Percentiles rank a stretch among this genome's conserved stretches.
phyloP scores from a whole-genome alignment of 2,329 filamentous ascomycete genomes.

The Diaporthe capsici region DNA sequence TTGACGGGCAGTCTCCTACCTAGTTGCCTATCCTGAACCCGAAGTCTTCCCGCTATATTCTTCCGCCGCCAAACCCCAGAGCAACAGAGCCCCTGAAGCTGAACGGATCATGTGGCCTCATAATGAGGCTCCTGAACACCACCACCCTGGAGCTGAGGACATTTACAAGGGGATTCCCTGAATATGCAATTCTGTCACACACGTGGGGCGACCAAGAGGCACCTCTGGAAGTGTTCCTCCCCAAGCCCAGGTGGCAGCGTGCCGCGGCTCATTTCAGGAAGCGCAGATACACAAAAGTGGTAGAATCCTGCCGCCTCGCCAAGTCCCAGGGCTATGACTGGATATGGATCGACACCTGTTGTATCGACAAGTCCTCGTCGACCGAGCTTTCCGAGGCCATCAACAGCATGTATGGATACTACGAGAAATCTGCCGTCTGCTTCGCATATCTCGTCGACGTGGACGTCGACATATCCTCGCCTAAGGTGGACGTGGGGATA shows the following conservation, averaged over 20 bases:
- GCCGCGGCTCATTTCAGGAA: slow-evolving; percentile 43
- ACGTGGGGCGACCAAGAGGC: slow-evolving; percentile 54
- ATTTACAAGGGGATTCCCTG: slow-evolving; percentile 40
- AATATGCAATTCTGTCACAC: slow-evolving; percentile 58
- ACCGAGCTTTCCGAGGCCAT: slow-evolving; percentile 54
- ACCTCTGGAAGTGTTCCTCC: slow-evolving; percentile 44
- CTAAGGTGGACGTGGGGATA: not conserved
- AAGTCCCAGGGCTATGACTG: slow-evolving; percentile 46
- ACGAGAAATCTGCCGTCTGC: slow-evolving; percentile 48
- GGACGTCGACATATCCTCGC: not conserved
- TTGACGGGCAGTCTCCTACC: not conserved
- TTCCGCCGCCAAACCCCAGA: too few species aligned
- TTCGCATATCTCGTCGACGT: slow-evolving; percentile 54
- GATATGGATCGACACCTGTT: slow-evolving; percentile 56
- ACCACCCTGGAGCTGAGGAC: slow-evolving; percentile 26
- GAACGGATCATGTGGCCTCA: not conserved
- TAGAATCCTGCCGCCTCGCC: slow-evolving; percentile 51
- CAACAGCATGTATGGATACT: slow-evolving; percentile 55
- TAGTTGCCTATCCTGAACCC: too few species aligned
- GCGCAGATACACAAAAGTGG: slow-evolving; percentile 49
- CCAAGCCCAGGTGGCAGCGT: slow-evolving; percentile 47
- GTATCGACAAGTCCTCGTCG: slow-evolving; percentile 54
- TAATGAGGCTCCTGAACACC: slow-evolving; percentile 33
- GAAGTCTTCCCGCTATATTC: too few species aligned
- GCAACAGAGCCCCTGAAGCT: not conserved